Evolutionary conservation across 495 filamentous ascomycete genomes (phyloP).

Genomic region (Penicillium mononematosum): DNA sequence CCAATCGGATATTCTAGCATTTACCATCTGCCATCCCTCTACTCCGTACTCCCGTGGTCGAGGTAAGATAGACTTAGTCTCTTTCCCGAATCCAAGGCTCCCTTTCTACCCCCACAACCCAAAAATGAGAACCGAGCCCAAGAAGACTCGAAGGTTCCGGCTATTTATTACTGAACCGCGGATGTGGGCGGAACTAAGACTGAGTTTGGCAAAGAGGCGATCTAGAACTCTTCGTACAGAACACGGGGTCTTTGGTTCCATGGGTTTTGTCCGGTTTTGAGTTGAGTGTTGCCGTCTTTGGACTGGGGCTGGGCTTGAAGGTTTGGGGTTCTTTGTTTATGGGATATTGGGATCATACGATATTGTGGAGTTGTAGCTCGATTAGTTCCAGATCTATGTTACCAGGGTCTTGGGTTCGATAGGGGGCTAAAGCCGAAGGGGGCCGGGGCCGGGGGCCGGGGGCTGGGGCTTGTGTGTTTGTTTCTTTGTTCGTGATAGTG

Average conservation of each 20-base stretch:
- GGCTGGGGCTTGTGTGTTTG: not conserved
- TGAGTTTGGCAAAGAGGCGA: not conserved
- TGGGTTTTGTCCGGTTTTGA: not conserved
- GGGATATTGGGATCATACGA: not conserved
- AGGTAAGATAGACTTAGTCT: not conserved
- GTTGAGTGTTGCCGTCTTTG: not conserved
- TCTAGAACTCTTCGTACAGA: not conserved
- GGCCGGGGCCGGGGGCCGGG: not conserved
- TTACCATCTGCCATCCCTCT: conserved; percentile 37
- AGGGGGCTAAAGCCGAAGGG: not conserved
- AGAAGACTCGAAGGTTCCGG: not conserved
- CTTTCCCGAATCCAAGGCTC: not conserved
- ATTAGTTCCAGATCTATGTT: conserved; percentile 1
- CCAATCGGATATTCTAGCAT: conserved; percentile 12
- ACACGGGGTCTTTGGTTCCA: not conserved
- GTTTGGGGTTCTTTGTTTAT: conserved; percentile 4
- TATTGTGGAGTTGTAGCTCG: not conserved
- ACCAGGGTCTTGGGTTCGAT: not conserved
- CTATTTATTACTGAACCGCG: not conserved
- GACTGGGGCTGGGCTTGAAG: not conserved
- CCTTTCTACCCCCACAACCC: not conserved
- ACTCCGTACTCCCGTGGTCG: not conserved
- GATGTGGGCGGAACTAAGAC: not conserved
- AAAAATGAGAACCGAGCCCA: not conserved
- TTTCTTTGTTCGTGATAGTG: not conserved